phyloP scores from a whole-genome alignment of 2,329 filamentous ascomycete genomes.

The Pseudopyrenochaeta lycopersici region DNA sequence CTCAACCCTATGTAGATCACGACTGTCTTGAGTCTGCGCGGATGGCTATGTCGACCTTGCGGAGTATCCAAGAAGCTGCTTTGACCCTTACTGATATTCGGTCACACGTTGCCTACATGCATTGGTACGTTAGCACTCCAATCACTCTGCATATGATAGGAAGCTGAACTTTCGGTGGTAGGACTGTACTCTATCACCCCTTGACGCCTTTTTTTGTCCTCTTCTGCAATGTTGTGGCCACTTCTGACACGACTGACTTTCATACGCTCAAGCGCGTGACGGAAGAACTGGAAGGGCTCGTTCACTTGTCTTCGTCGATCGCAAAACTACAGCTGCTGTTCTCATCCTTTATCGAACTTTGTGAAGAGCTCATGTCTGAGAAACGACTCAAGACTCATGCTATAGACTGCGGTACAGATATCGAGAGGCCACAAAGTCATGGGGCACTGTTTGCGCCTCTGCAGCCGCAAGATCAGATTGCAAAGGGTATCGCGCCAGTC shows the following conservation, averaged over 20 bases:
- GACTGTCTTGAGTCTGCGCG: constrained; percentile 22
- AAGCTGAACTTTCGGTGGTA: too few species aligned
- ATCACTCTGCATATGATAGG: too few species aligned
- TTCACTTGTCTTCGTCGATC: constrained; percentile 13
- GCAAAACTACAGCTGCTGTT: constrained; percentile 24
- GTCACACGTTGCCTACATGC: constrained; percentile 24
- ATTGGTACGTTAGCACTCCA: constrained; percentile 19
- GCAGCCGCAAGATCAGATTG: too few species aligned
- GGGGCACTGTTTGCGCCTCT: too few species aligned
- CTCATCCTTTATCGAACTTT: constrained; percentile 24
- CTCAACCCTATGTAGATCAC: constrained; percentile 10
- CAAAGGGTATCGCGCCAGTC: too few species aligned
- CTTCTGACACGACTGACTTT: constrained; percentile 22
- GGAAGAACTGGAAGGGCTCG: constrained; percentile 20
- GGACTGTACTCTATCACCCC: constrained; percentile 31
- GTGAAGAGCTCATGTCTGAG: not conserved
- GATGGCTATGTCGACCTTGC: constrained; percentile 25
- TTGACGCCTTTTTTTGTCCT: constrained; percentile 32
- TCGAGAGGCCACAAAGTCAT: too few species aligned
- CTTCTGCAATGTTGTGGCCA: constrained; percentile 30
- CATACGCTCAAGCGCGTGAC: constrained; percentile 20
- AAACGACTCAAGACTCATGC: not conserved
- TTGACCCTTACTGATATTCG: constrained; percentile 16
- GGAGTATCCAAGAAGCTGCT: constrained; percentile 19
- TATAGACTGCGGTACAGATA: too few species aligned